A percentile compares a stretch with the other conserved stretches of the same genome.
Conservation (phyloP, 768 basidiomycete genomes). For the Naganishia friedmannii region DNA sequence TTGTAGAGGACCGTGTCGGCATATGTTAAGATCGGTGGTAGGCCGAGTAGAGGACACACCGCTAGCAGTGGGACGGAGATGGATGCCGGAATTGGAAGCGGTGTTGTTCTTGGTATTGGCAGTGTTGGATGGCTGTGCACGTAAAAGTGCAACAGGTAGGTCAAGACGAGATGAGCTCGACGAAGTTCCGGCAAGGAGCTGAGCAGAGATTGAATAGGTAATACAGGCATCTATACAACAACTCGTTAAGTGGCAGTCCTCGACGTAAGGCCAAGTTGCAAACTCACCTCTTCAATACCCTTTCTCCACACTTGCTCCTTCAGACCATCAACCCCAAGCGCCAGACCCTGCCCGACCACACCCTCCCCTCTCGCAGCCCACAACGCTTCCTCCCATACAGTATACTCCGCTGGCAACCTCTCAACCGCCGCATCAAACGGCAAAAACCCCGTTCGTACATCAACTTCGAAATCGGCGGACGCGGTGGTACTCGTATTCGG, state of each 20-base stretch:
- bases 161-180: slow-evolving; percentile 81
- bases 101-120: slow-evolving; percentile 45
- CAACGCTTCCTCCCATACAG: slow-evolving; percentile 65
- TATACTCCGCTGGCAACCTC: slow-evolving; percentile 65
- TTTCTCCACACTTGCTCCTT: slow-evolving; percentile 68
- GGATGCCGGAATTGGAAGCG: slow-evolving; percentile 66
- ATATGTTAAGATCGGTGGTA: slow-evolving; percentile 86
- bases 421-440: slow-evolving; percentile 69
- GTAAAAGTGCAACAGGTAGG: slow-evolving; percentile 87
- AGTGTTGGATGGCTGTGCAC: slow-evolving; percentile 58
- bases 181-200: slow-evolving; percentile 65
- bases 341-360: slow-evolving; percentile 49
- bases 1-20: slow-evolving; percentile 91
- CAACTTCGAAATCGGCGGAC: slow-evolving; percentile 87
- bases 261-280: background rate
- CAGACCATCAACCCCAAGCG: slow-evolving; percentile 43
- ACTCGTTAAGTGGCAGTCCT: background rate
- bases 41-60: slow-evolving; percentile 66
- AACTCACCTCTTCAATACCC: slow-evolving; percentile 55
- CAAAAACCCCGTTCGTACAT: slow-evolving; percentile 86
- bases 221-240: slow-evolving; percentile 61
- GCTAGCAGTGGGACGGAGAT: slow-evolving; percentile 73
- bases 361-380: slow-evolving; percentile 58
- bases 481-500: slow-evolving; percentile 58
- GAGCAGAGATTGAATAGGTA: slow-evolving; percentile 61